Evolutionary conservation across 2,329 filamentous ascomycete species (phyloP).

Genomic region (Passalora sequoiae): DNA sequence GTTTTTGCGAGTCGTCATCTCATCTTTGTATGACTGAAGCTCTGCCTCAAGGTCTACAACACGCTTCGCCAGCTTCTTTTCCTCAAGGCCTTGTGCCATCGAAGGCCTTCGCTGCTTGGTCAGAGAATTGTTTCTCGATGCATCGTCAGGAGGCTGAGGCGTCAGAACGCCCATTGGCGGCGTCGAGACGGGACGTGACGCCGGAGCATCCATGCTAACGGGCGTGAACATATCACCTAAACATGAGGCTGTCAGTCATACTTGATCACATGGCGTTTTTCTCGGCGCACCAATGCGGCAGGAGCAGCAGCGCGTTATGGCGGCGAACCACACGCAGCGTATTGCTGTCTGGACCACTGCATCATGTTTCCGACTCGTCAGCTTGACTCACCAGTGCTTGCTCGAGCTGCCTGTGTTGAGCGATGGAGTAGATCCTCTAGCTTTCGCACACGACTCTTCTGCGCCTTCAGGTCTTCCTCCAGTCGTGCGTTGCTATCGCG

Average conservation of each 20-base stretch:
- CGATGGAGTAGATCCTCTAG: slow-evolving; percentile 89
- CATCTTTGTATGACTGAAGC: slow-evolving; percentile 68
- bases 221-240: slow-evolving; percentile 35
- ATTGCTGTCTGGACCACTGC: too few species aligned
- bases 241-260: too few species aligned
- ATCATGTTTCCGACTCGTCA: too few species aligned
- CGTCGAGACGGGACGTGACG: slow-evolving; percentile 21
- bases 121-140: slow-evolving; percentile 22
- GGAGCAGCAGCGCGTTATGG: too few species aligned
- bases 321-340: too few species aligned
- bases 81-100: slow-evolving; percentile 57
- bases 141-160: slow-evolving; percentile 21
- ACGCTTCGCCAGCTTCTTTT: slow-evolving; percentile 56
- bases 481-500: slow-evolving; percentile 53
- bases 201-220: slow-evolving; percentile 20
- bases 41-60: slow-evolving; percentile 71
- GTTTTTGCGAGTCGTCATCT: slow-evolving; percentile 51
- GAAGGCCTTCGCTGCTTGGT: slow-evolving; percentile 50
- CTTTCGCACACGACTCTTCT: slow-evolving; percentile 86
- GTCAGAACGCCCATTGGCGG: slow-evolving; percentile 15
- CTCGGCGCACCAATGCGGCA: too few species aligned
- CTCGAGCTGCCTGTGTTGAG: slow-evolving; percentile 56
- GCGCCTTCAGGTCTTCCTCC: slow-evolving; percentile 65
- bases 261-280: too few species aligned
- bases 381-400: slow-evolving; percentile 33